Evolutionary conservation across 768 basidiomycete genomes (phyloP).

Genomic region (Xerocomus potaroensis): DNA sequence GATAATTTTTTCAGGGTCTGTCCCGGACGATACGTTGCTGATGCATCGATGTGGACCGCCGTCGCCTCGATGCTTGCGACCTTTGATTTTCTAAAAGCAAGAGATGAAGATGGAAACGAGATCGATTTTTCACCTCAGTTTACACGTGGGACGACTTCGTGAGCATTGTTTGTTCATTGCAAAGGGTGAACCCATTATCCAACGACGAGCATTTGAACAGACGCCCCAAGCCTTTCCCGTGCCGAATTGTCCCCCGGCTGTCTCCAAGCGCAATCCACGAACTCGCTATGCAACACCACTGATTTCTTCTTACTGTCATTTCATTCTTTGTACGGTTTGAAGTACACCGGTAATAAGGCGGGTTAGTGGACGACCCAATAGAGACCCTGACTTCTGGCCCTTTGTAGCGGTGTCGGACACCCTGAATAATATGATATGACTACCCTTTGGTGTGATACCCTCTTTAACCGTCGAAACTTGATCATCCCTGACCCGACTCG

Average conservation of each 20-base stretch:
- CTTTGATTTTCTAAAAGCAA: conserved; percentile 21
- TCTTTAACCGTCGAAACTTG: too few relatives aligned
- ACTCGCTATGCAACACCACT: conserved; percentile 9
- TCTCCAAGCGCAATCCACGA: conserved; percentile 6
- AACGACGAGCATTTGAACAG: conserved; percentile 12
- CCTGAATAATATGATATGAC: too few relatives aligned
- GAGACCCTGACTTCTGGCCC: too few relatives aligned
- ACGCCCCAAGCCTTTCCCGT: conserved; percentile 21
- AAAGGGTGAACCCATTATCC: neutral
- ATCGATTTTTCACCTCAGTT: conserved; percentile 26
- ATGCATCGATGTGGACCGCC: conserved; percentile 26
- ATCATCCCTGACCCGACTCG: too few relatives aligned
- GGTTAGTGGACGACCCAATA: too few relatives aligned
- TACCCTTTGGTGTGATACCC: too few relatives aligned
- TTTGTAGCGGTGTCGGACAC: too few relatives aligned
- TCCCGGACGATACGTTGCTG: conserved; percentile 21
- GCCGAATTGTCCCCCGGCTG: conserved; percentile 17
- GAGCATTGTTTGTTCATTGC: conserved; percentile 1
- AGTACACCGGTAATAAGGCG: too few relatives aligned
- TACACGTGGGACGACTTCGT: conserved; percentile 16
- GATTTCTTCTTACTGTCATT: conserved; percentile 8
- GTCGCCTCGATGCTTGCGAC: conserved; percentile 20
- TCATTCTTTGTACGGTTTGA: too few relatives aligned
- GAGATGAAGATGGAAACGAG: conserved; percentile 20
- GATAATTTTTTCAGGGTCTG: conserved; percentile 14